These are phyloP conservation scores for Penicillium brevicompactum DNA, from an alignment of 2,329 filamentous ascomycete species.

Conservation along the genomic window DNA sequence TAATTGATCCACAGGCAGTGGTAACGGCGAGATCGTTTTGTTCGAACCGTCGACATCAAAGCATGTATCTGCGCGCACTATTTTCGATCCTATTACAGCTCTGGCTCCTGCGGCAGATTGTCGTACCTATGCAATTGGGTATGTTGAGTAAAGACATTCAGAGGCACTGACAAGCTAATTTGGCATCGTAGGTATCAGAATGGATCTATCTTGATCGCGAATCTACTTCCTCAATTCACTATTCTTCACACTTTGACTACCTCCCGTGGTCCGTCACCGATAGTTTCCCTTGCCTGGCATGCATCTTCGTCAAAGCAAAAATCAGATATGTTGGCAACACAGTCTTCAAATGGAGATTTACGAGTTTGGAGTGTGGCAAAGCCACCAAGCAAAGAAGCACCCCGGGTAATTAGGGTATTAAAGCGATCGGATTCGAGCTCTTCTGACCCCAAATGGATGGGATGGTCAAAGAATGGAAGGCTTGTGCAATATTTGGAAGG, in stretches of 20 bases:
- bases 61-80: slow-evolving; percentile 85
- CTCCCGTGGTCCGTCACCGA: slow-evolving; percentile 78
- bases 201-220: slow-evolving; percentile 87
- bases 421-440: slow-evolving; percentile 75
- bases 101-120: slow-evolving; percentile 87
- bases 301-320: slow-evolving; percentile 94
- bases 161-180: background rate
- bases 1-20: slow-evolving; percentile 67
- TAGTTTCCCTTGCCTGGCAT: slow-evolving; percentile 89
- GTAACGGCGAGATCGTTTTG: slow-evolving; percentile 87
- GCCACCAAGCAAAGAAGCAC: slow-evolving; percentile 68
- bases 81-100: slow-evolving; percentile 94
- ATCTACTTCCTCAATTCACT: slow-evolving; percentile 86
- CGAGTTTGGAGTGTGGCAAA: slow-evolving; percentile 97
- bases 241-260: slow-evolving; percentile 92
- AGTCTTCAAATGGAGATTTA: slow-evolving; percentile 88
- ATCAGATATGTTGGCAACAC: slow-evolving; percentile 95
- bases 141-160: slow-evolving; percentile 35
- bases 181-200: slow-evolving; percentile 74
- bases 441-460: slow-evolving; percentile 88
- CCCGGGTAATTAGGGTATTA: slow-evolving; percentile 85
- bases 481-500: slow-evolving; percentile 90
- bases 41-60: slow-evolving; percentile 94
- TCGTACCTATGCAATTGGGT: slow-evolving; percentile 95
- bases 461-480: slow-evolving; percentile 96